Base-by-base conservation (phyloP, 164 flowering plant species). In the Liquidambar formosana region DNA sequence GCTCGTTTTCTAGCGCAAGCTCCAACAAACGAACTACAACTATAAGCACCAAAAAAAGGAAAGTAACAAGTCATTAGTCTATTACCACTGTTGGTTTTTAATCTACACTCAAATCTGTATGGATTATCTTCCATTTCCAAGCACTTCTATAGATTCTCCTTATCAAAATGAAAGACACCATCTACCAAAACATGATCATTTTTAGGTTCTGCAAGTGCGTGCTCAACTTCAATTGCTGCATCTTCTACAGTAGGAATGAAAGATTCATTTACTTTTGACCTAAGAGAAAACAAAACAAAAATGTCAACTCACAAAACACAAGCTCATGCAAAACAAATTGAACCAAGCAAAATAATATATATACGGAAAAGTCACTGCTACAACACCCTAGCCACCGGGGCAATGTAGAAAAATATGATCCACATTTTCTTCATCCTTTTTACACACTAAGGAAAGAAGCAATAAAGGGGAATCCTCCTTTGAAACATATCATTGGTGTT, bases 121-220 rank as follows among this genome's bases (percentile, higher is more conserved):
- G 76, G 65, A 67, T 78, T 68, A 69, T 74, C 81, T 64, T 78
- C 83, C 61, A 70, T 64, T 23, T 28, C 71, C 58, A 75, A 63
- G 75, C 75, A 46, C 51, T 79, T 80, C 64, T 58, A 75, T 18
- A 63, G 19, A 72, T 72, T 75, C 45, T 68, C 73, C n/a, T 67
- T 60, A 22, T 67, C 63, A 19, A 69, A 75, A 58, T 72, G 70
- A 56, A 86, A 75, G 27, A 84, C 70, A 67, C 76, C 82, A 77
- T 86, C 86, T 56, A 83, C 77, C 48, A 81, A 76, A 51, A 73
- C 73, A 61, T 81, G 74, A 25, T 81, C 85, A 66, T 65, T 70
- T 74, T 76, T 77, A 57, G 90, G 90, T 73, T 88, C 96, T n/a
- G 78, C 86, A 61, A 84, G 81, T 45, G 85, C 75, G 71, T 80